A percentile compares a stretch with the other conserved stretches of the same genome.
These are phyloP conservation scores for Bromus sterilis DNA, from an alignment of 176 grass and related monocot genomes.

Conservation along the genomic window DNA sequence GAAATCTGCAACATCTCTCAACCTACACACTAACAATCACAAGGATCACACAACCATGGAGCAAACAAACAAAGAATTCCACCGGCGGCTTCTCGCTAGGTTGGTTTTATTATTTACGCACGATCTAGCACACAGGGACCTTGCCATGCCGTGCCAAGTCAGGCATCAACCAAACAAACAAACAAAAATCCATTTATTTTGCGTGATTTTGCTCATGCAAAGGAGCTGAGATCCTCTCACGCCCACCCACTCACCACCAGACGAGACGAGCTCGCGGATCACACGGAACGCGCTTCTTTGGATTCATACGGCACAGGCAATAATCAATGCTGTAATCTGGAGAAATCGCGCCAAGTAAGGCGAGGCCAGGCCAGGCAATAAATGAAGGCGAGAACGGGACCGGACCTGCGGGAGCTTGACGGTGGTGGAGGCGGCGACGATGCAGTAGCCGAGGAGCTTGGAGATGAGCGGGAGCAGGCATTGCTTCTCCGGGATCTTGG, in stretches of 20 bases:
- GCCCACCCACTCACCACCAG: background rate
- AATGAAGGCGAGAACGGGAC: background rate
- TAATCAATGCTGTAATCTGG: background rate
- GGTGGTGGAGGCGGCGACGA: constrained; percentile 94
- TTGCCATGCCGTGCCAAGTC: constrained; percentile 1
- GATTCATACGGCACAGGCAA: background rate
- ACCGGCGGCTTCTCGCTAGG: background rate
- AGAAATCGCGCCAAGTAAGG: background rate
- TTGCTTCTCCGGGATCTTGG: constrained; percentile 62
- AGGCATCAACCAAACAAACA: background rate
- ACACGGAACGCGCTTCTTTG: background rate
- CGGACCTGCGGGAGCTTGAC: constrained; percentile 94
- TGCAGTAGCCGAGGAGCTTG: constrained; percentile 90
- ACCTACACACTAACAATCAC: constrained; percentile 13
- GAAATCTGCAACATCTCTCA: background rate
- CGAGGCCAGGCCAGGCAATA: background rate
- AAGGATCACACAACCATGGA: constrained; percentile 18
- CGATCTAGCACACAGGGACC: background rate
- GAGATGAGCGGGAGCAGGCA: constrained; percentile 86
- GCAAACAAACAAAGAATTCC: constrained; percentile 14
- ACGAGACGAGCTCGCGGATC: constrained; percentile 15
- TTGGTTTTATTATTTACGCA: background rate
- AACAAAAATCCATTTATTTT: background rate
- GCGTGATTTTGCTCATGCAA: constrained; percentile 20
- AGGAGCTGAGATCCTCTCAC: background rate